Evolutionary conservation across 1,139 yeast genomes (phyloP), one percentile per base, ranked within the genome.

Genomic region (Arxiozyma bovina): DNA sequence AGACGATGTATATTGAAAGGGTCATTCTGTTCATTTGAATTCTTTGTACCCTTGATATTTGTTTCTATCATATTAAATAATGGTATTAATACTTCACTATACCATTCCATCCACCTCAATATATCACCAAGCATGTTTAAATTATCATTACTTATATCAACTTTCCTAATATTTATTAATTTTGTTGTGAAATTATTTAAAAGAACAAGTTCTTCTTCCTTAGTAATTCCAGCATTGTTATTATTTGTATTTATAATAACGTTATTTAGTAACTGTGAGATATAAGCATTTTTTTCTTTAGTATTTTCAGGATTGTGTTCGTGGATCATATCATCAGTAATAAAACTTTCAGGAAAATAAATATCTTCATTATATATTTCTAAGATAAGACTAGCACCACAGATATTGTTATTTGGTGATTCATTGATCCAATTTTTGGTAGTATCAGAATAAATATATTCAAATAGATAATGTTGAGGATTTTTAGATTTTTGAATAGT

Each of bases 131-230:
- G 49, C 12, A 64, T 48, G 41, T 64, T 63, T n/a, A 66, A 53
- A 47, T 63, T 65, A 40, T 66, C 70, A 54, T 68, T 68, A 50
- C 66, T 61, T 12, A 68, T 59, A 47, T 65, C 60, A 50, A 67
- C 63, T 44, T 59, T 63, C n/a, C 52, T 56, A 9, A 64, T 54
- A n/a, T 58, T 56, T 11, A 62, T 53, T 11, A 68, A 52, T 11
- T 61, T 58, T n/a, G 68, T 60, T 7, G 70, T 68, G 43, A 68
- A 65, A 53, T 66, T 70, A 53, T 66, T 66, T 50, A 61, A 54
- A 8, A 67, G 50, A 25, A 55, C 57, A 34, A 63, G 46, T 38
- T 56, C 59, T 4, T 57, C 58, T 40, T 54, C 57, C 21, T 58
- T 51, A 25, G 56, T 57, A 40, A 63, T 48, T 25, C 55, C 58